These are phyloP conservation scores for Neurospora terricola DNA, from an alignment of 495 filamentous ascomycete genomes.

Conservation along the genomic window DNA sequence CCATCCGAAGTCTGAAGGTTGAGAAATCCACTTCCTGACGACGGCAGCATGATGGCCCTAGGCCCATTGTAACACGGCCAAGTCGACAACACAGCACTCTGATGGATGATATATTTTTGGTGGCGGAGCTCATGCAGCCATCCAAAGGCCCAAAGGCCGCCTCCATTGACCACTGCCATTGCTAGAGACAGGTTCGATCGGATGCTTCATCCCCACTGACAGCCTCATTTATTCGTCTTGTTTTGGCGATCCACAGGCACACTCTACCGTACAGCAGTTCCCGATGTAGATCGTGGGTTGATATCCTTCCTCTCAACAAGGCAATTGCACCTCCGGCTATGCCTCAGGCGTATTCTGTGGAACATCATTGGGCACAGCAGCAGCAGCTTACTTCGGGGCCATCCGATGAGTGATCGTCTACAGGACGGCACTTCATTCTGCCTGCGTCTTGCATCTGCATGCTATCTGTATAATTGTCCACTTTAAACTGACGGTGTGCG, in stretches of 20 bases:
- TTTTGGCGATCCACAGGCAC: neutral
- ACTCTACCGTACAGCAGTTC: neutral
- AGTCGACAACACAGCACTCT: neutral
- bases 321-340: neutral
- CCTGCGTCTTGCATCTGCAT: neutral
- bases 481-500: neutral
- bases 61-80: neutral
- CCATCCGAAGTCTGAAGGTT: neutral
- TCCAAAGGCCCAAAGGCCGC: neutral
- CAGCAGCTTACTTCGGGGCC: neutral
- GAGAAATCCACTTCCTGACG: neutral
- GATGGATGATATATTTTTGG: neutral
- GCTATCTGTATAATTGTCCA: neutral
- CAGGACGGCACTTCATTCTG: neutral
- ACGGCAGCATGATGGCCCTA: neutral
- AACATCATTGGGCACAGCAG: neutral
- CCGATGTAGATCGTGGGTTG: neutral
- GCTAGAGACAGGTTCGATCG: neutral
- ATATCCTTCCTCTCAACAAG: neutral
- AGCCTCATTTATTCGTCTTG: neutral
- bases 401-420: neutral
- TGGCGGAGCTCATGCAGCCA: neutral
- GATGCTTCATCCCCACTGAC: neutral
- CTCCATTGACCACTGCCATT: neutral
- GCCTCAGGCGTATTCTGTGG: neutral